Percentiles rank a stretch among this genome's conserved stretches.
Evolutionary conservation across 2,329 filamentous ascomycete genomes (phyloP).

Genomic region (Colletotrichum sidae): DNA sequence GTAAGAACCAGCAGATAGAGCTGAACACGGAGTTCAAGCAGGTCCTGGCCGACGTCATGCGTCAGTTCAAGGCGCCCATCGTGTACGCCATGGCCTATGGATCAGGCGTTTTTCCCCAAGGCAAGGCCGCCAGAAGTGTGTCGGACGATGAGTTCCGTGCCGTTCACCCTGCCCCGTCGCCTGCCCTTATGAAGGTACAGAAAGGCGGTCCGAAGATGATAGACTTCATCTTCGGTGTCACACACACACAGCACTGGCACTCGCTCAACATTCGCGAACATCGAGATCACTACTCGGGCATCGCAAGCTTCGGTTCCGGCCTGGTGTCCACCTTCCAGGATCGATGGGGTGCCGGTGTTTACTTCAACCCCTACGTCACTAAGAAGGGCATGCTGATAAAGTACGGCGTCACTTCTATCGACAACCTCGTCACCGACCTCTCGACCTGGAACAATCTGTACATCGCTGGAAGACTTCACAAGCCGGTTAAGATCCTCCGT

Average conservation of each 20-base stretch:
- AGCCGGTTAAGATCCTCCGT: constrained; percentile 96
- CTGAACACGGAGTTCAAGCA: constrained; percentile 98
- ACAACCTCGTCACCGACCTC: constrained; percentile 88
- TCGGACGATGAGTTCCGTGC: constrained; percentile 68
- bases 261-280: constrained; percentile 91
- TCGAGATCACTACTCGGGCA: constrained; percentile 89
- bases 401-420: constrained; percentile 95
- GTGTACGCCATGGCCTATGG: constrained; percentile 98
- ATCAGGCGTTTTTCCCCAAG: constrained; percentile 93
- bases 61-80: constrained; percentile 92
- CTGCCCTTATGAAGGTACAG: constrained; percentile 85
- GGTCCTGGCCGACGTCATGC: constrained; percentile 85
- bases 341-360: constrained; percentile 89
- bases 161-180: constrained; percentile 84
- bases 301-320: constrained; percentile 86
- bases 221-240: constrained; percentile 97
- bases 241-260: constrained; percentile 96
- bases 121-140: constrained; percentile 59
- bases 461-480: constrained; percentile 94
- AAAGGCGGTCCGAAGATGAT: constrained; percentile 94
- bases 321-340: constrained; percentile 89
- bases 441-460: constrained; percentile 95
- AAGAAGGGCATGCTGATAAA: constrained; percentile 97
- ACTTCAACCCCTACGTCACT: constrained; percentile 96
- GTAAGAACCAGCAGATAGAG: constrained; percentile 94